phyloP scores from a whole-genome alignment of 345 rosid genomes.

The Gossypium sturtianum region DNA sequence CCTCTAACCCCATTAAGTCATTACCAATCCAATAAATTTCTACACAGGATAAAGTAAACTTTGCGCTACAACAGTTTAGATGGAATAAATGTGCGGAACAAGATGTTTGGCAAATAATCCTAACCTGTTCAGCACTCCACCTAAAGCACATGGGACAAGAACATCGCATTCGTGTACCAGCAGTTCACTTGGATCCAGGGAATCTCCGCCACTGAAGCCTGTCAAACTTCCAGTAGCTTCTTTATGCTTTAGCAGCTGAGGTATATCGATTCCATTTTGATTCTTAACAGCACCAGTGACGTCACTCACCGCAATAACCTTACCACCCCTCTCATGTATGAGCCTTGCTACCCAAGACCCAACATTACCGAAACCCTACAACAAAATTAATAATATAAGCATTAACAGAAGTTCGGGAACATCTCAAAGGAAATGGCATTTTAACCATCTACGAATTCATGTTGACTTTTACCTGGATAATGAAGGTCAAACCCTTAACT shows the following conservation, averaged over 20 bases:
- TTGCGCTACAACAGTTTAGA: neutral
- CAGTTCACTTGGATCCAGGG: constrained; percentile 56
- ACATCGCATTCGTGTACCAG: constrained; percentile 94
- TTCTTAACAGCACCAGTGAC: constrained; percentile 88
- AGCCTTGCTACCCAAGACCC: constrained; percentile 92
- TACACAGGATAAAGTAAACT: neutral
- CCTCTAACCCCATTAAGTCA: neutral
- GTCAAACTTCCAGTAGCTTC: constrained; percentile 54
- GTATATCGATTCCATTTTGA: constrained; percentile 67
- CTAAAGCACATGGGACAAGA: constrained; percentile 92
- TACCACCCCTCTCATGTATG: constrained; percentile 88
- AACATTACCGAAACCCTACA: constrained; percentile 94
- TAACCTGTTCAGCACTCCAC: constrained; percentile 90
- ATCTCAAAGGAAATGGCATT: neutral
- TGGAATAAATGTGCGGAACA: neutral
- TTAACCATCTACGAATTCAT: neutral
- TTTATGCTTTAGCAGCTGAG: constrained; percentile 54
- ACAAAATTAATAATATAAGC: neutral
- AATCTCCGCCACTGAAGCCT: constrained; percentile 67
- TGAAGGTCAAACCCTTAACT: constrained; percentile 73
- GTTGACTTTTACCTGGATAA: constrained; percentile 56
- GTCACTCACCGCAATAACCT: constrained; percentile 89
- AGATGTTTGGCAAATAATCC: constrained; percentile 7
- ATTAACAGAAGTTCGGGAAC: neutral
- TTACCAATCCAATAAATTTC: neutral